Conservation (phyloP, 768 basidiomycete species). For the Russula dissimulans region DNA sequence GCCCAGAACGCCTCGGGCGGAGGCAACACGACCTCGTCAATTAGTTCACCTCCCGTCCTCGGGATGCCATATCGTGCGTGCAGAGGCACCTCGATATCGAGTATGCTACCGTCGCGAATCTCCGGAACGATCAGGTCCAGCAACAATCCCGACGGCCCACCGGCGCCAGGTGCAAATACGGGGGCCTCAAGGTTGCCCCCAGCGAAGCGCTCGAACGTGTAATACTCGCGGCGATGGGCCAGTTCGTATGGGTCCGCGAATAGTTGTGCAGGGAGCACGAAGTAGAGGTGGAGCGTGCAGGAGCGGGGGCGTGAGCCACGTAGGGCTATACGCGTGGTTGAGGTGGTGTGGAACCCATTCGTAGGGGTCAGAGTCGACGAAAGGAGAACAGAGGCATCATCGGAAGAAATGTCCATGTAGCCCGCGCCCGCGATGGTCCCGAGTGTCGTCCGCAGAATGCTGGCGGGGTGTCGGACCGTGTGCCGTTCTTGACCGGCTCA, state of each 20-base stretch:
- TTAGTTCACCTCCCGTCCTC: neutral
- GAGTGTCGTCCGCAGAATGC: too few relatives aligned
- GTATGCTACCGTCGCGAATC: neutral
- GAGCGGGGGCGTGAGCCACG: neutral
- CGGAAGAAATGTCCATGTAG: neutral
- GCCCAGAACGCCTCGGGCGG: constrained; percentile 8
- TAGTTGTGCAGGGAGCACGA: neutral
- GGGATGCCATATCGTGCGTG: constrained; percentile 10
- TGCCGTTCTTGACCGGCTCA: too few relatives aligned
- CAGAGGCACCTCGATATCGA: constrained; percentile 1
- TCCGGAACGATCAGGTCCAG: constrained; percentile 5
- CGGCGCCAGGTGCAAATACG: neutral
- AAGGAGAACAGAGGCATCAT: neutral
- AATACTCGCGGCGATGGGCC: neutral
- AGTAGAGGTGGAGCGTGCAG: constrained; percentile 4
- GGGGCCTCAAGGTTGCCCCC: constrained; percentile 9
- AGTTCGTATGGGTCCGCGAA: constrained; percentile 8
- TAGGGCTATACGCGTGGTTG: neutral
- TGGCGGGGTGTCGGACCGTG: too few relatives aligned
- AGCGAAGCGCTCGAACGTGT: constrained; percentile 12
- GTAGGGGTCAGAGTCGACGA: neutral
- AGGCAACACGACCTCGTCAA: constrained; percentile 1
- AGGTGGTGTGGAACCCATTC: constrained; percentile 4
- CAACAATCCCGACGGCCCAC: neutral
- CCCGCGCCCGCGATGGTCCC: too few relatives aligned